Evolutionary conservation across 1,139 yeast genomes (phyloP), one percentile per base, ranked within the genome.

Genomic region (Zygosaccharomyces pseudobailii): DNA sequence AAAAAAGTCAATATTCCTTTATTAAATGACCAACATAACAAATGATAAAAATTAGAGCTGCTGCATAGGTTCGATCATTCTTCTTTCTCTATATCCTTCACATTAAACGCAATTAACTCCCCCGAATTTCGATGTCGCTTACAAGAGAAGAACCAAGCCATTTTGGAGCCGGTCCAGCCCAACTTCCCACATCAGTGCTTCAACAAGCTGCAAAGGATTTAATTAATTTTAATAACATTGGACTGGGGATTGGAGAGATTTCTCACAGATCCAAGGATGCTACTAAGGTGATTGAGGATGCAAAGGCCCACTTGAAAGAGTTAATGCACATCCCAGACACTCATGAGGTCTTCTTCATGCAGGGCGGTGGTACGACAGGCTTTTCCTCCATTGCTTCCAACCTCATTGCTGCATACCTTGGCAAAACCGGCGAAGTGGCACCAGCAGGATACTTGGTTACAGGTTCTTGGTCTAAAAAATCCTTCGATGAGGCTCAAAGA

Each of bases 111-210:
- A 13, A 28, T 30, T 25, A 7, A 4, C 20, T 24, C 21, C n/a
- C 7, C 28, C 17, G 17, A 13, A 13, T 13, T 36, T n/a, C 25
- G 20, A 49, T 49, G 52, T 23, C 71, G n/a, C 67, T 82, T 47
- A 75, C 77, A 34, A 80, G 94, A 71, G 82, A 75, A 66, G 84
- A 82, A 60, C 90, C 95, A 46, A 75, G 81, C 65, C 87, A 92
- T 66, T 92, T 88, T 62, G 98, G 97, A 48, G 97, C 98, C 23
- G 98, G 98, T 9, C 98, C 98, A 40, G 98, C 98, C 2, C 76
- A 84, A 48, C 75, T 92, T 43, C 97, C 97, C 24, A 82, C 92
- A 3, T 66, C 71, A 6, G 97, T 89, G 3, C 76, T 92, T 45
- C 84, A 87, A 66, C 84, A 87, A 69, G 96, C 97, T 1, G 95